Evolutionary conservation across 305 asterid genomes (phyloP), one percentile per base, ranked within the genome.

Genomic region (Fraxinus baroniana): DNA sequence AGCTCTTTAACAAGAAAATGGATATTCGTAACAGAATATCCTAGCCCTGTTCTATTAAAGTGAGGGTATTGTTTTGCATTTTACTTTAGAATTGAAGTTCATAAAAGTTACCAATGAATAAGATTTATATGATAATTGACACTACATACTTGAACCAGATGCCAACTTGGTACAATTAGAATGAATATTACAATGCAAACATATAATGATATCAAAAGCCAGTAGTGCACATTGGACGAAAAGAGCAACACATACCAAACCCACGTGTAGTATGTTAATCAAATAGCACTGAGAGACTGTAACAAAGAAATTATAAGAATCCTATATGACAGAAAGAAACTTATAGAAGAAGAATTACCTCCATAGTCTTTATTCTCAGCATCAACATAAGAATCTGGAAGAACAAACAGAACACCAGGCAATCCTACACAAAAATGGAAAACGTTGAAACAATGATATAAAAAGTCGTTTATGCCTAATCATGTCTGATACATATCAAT

Each of bases 291-390:
- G 70, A 32, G 70, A 32, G 18, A 36, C 30, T 22, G 9, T 10
- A n/a, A 39, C 20, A n/a, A 5, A 20, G 24, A 5, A 6, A 33
- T 12, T 18, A 57, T 46, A 36, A 49, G 10, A 66, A 15, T 66
- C 18, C 24, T 7, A 17, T 57, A 79, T 10, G 36, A 26, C 36
- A 24, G 26, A 8, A 55, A 46, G 39, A 17, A 32, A 5, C 7
- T 15, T 5, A 37, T 15, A 77, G 60, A 41, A 75, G 80, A 64
- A 18, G 55, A 72, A 26, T 18, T 89, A 96, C 98, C 99, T 89
- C 99, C 98, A 80, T 96, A 96, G 77, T 96, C 98, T 85, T 96
- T 96, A 93, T 96, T 90, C 87, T 94, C 99, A 4, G 98, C 90
- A 84, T 96, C 99, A 76, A 96, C 99, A 86, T 94, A 96, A 18